Conservation (phyloP, 192 early-diverging fungal genomes). For the Coemansia furcata region DNA sequence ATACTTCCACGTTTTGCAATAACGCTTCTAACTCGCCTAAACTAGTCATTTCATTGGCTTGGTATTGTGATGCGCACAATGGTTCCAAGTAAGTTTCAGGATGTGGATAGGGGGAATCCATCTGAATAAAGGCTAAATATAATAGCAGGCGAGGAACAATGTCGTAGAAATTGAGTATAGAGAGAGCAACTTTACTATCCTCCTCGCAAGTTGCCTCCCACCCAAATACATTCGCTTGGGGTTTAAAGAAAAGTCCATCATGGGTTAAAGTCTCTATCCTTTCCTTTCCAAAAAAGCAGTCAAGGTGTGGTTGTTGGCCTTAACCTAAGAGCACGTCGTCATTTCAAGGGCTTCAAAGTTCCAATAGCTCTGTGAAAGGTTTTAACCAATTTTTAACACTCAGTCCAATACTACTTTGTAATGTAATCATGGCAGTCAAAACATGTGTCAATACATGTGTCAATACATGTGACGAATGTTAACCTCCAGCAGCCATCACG, state of each 20-base stretch:
- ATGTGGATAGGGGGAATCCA: not conserved
- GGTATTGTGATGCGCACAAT: not conserved
- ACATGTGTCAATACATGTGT: too few species aligned
- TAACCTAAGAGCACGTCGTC: too few species aligned
- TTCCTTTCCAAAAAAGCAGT: not conserved
- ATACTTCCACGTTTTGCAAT: not conserved
- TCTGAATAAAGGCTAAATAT: not conserved
- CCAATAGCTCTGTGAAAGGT: too few species aligned
- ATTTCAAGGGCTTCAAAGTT: not conserved
- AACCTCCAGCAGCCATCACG: too few species aligned
- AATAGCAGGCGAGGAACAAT: not conserved
- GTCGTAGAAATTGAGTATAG: not conserved
- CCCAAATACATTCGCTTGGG: not conserved
- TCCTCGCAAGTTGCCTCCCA: not conserved
- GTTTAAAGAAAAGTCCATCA: not conserved
- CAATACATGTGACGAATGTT: too few species aligned
- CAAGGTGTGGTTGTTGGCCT: not conserved
- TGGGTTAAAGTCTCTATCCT: not conserved
- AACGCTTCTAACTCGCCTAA: not conserved
- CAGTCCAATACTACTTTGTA: too few species aligned
- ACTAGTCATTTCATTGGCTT: not conserved
- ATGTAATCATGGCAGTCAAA: too few species aligned
- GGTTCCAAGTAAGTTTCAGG: not conserved
- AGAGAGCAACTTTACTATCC: too few species aligned
- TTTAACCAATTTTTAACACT: too few species aligned